Percentiles rank a stretch among this genome's conserved stretches.
phyloP scores from a whole-genome alignment of 116 monocot species.

The Dioscorea cayenensis region DNA sequence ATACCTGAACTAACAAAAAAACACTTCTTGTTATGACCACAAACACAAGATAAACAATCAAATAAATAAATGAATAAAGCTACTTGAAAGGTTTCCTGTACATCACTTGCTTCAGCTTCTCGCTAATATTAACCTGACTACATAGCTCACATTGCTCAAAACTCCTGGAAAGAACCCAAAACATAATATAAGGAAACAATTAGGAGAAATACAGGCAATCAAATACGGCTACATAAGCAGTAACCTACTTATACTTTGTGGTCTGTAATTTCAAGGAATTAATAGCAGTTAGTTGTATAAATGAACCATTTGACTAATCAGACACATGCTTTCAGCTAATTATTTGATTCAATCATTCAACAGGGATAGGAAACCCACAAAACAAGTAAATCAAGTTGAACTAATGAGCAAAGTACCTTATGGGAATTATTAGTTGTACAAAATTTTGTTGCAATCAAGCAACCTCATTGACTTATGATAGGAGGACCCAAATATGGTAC shows the following conservation, averaged over 20 bases:
- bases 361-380: no score
- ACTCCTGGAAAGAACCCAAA: slow-evolving; percentile 1
- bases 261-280: no score
- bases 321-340: no score
- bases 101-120: slow-evolving; percentile 15
- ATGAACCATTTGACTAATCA: no score
- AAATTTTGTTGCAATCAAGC: neutral
- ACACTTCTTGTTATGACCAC: slow-evolving; percentile 1
- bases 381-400: no score
- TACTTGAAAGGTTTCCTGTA: slow-evolving; percentile 25
- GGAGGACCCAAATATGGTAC: neutral
- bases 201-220: neutral
- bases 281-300: no score
- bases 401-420: no score
- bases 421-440: neutral
- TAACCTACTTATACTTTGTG: no score
- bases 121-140: slow-evolving; percentile 2
- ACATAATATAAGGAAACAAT: neutral
- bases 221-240: no score
- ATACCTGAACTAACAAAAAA: slow-evolving; percentile 12
- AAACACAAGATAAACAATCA: slow-evolving; percentile 14
- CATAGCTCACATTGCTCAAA: slow-evolving; percentile 5
- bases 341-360: no score
- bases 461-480: neutral
- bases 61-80: slow-evolving; percentile 25